These are phyloP conservation scores for Ascochyta pisi DNA, from an alignment of 2,329 filamentous ascomycete genomes.

Conservation along the genomic window DNA sequence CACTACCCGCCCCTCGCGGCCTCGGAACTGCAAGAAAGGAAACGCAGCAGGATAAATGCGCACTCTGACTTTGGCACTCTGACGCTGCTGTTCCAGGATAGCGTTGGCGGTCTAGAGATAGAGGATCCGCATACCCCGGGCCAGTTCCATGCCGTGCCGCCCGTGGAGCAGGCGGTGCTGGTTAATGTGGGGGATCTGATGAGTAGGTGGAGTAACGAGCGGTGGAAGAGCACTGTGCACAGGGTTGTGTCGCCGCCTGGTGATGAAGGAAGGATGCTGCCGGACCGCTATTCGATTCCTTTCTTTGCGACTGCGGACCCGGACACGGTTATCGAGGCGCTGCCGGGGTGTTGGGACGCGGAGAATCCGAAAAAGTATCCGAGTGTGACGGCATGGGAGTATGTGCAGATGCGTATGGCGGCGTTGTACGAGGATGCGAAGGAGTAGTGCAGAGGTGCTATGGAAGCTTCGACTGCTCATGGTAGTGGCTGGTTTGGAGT, in stretches of 20 bases:
- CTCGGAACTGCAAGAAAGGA: slow-evolving; percentile 29
- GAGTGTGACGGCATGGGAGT: slow-evolving; percentile 48
- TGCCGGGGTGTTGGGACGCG: slow-evolving; percentile 40
- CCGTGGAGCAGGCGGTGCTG: slow-evolving; percentile 43
- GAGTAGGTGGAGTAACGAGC: slow-evolving; percentile 49
- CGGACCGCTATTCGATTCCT: slow-evolving; percentile 50
- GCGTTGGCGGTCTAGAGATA: slow-evolving; percentile 51
- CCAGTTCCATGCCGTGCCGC: slow-evolving; percentile 37
- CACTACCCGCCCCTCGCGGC: slow-evolving; percentile 49
- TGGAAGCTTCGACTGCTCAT: no score
- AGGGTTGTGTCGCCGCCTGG: slow-evolving; percentile 43
- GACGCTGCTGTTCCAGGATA: slow-evolving; percentile 53
- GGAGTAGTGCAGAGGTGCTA: neutral
- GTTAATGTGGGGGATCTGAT: slow-evolving; percentile 52
- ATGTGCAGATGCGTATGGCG: slow-evolving; percentile 35
- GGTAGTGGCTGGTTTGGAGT: no score
- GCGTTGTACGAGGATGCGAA: slow-evolving; percentile 19
- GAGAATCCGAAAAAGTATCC: slow-evolving; percentile 49
- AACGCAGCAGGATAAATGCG: slow-evolving; percentile 47
- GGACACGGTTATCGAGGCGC: slow-evolving; percentile 49
- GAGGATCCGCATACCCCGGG: slow-evolving; percentile 37
- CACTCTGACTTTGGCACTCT: slow-evolving; percentile 54
- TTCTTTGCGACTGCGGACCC: slow-evolving; percentile 51
- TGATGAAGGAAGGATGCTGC: slow-evolving; percentile 29
- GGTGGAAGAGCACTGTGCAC: slow-evolving; percentile 50